Evolutionary conservation across 306 rosid genomes (phyloP).

Genomic region (Cicer yamashitae): DNA sequence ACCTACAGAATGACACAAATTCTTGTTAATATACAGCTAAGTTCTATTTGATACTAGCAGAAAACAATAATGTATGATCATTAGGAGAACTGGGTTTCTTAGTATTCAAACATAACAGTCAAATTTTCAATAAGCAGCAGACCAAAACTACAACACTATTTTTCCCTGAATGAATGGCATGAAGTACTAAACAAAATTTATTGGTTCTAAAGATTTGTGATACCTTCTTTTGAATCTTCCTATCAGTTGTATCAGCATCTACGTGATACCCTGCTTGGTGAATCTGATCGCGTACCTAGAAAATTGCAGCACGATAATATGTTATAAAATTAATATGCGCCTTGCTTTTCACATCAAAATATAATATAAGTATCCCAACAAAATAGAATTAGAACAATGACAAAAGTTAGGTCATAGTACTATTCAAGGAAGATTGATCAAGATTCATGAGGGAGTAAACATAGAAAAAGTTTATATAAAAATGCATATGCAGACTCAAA

Average conservation of each 20-base stretch:
- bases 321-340: constrained; percentile 10
- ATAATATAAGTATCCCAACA: constrained; percentile 13
- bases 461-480: background rate
- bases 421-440: constrained; percentile 15
- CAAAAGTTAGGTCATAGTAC: constrained; percentile 28
- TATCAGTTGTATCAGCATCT: constrained; percentile 83
- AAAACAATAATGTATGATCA: constrained; percentile 7
- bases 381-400: constrained; percentile 6
- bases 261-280: constrained; percentile 75
- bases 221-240: constrained; percentile 96
- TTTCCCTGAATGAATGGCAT: constrained; percentile 8
- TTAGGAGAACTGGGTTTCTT: constrained; percentile 12
- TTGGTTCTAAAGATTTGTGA: background rate
- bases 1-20: constrained; percentile 60
- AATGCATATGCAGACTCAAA: constrained; percentile 19
- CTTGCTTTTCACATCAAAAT: constrained; percentile 18
- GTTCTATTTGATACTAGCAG: constrained; percentile 12
- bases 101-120: background rate
- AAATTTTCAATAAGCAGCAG: constrained; percentile 12
- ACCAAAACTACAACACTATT: constrained; percentile 30
- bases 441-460: constrained; percentile 23
- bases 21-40: constrained; percentile 33
- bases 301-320: constrained; percentile 37
- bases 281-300: constrained; percentile 76
- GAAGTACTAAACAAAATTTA: background rate